Evolutionary conservation across 2,329 filamentous ascomycete species (phyloP).

Genomic region (Boeremia exigua): DNA sequence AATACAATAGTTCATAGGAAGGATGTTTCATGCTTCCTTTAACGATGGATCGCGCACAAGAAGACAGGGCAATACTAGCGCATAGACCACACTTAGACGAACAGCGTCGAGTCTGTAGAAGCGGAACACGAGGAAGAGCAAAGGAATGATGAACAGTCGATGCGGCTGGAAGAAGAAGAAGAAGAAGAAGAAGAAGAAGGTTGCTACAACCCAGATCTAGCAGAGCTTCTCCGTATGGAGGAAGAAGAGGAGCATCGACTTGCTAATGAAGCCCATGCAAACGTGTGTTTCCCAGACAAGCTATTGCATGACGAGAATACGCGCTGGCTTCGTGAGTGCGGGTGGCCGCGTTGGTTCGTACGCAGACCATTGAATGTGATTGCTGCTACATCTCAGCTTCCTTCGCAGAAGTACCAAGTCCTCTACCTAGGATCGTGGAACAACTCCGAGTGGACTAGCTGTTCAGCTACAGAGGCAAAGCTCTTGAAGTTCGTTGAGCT

Average conservation of each 20-base stretch:
- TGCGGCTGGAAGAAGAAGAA: too few species aligned
- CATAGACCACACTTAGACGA: not conserved
- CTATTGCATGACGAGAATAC: not conserved
- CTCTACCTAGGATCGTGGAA: not conserved
- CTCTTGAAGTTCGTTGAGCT: not conserved
- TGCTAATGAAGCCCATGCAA: not conserved
- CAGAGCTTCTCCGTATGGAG: too few species aligned
- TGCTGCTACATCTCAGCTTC: not conserved
- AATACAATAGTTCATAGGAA: not conserved
- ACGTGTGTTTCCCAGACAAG: not conserved
- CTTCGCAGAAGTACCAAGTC: not conserved
- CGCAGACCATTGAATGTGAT: constrained; percentile 1
- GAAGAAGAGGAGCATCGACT: constrained; percentile 1
- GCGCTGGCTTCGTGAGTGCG: not conserved
- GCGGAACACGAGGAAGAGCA: not conserved
- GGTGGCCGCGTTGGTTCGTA: not conserved
- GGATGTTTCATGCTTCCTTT: not conserved
- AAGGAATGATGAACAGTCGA: too few species aligned
- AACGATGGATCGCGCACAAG: not conserved
- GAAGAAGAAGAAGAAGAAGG: too few species aligned
- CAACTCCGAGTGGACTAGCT: not conserved
- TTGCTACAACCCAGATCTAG: too few species aligned
- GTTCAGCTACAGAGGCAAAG: not conserved
- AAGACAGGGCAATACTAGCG: not conserved
- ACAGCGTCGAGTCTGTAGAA: not conserved